Evolutionary conservation across 2,329 filamentous ascomycete genomes (phyloP).

Genomic region (Sphaerulina vaccinii): DNA sequence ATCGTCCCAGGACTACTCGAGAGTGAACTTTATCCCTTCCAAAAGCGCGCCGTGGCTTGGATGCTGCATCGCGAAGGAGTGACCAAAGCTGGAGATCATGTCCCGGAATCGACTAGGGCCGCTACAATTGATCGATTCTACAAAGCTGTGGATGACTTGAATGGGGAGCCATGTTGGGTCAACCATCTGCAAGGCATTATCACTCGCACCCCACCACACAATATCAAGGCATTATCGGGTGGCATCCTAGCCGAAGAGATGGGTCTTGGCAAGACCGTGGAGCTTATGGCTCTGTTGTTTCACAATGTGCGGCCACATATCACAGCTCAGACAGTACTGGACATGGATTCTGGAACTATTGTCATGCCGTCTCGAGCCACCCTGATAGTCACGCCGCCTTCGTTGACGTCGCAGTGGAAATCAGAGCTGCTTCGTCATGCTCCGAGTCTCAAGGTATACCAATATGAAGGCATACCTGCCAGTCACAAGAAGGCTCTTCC

Average conservation of each 20-base stretch:
- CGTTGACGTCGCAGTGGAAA: slow-evolving; percentile 64
- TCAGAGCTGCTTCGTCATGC: slow-evolving; percentile 59
- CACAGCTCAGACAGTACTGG: slow-evolving; percentile 28
- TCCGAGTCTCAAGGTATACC: slow-evolving; percentile 54
- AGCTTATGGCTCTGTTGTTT: slow-evolving; percentile 69
- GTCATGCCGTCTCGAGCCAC: slow-evolving; percentile 57
- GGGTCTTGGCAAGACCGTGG: slow-evolving; percentile 78
- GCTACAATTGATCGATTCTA: slow-evolving; percentile 16
- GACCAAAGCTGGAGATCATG: neutral
- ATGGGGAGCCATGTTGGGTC: slow-evolving; percentile 52
- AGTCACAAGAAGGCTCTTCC: slow-evolving; percentile 34
- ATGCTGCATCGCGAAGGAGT: slow-evolving; percentile 64
- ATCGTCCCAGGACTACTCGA: slow-evolving; percentile 28
- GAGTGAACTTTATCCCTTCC: slow-evolving; percentile 65
- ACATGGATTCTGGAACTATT: slow-evolving; percentile 44
- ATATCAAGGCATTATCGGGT: slow-evolving; percentile 49
- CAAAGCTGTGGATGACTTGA: slow-evolving; percentile 43
- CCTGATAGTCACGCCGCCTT: slow-evolving; percentile 61
- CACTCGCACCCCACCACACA: slow-evolving; percentile 36
- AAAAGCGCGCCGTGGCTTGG: slow-evolving; percentile 69
- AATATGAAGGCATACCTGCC: slow-evolving; percentile 54
- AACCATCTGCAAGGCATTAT: slow-evolving; percentile 65
- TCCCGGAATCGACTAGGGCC: neutral
- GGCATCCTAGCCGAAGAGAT: slow-evolving; percentile 79
- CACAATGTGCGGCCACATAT: slow-evolving; percentile 53